A percentile compares a stretch with the other conserved stretches of the same genome.
Conservation (phyloP, 1,284 basidiomycete species). For the Exobasidium rhododendri region DNA sequence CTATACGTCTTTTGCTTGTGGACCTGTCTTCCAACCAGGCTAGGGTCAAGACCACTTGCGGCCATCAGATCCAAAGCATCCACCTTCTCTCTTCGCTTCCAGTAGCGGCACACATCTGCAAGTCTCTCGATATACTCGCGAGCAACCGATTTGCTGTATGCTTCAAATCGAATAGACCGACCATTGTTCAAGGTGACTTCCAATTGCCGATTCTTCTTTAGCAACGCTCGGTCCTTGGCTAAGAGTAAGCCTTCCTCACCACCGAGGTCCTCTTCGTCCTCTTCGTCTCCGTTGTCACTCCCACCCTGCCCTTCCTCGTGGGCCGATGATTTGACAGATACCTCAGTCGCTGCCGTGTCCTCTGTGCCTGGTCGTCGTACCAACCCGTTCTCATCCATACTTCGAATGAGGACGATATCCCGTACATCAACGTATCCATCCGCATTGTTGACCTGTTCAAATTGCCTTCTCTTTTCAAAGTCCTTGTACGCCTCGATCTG, state of each 20-base stretch:
- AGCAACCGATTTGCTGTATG: slow-evolving; percentile 59
- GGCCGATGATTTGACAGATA: too few species aligned
- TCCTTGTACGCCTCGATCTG: slow-evolving; percentile 39
- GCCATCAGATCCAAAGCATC: slow-evolving; percentile 78
- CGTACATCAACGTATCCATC: slow-evolving; percentile 69
- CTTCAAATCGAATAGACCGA: slow-evolving; percentile 68
- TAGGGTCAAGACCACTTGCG: slow-evolving; percentile 59
- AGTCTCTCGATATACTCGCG: slow-evolving; percentile 75
- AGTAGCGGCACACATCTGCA: slow-evolving; percentile 68
- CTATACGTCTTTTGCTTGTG: neutral
- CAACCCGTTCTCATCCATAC: slow-evolving; percentile 53
- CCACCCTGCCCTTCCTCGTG: neutral
- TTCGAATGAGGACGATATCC: slow-evolving; percentile 64
- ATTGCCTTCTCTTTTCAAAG: slow-evolving; percentile 60
- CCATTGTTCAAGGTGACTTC: slow-evolving; percentile 72
- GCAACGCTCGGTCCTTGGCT: slow-evolving; percentile 58
- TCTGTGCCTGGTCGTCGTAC: slow-evolving; percentile 25
- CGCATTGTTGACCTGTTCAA: slow-evolving; percentile 66
- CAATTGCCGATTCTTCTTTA: slow-evolving; percentile 69
- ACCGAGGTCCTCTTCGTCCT: slow-evolving; percentile 59
- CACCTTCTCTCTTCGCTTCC: slow-evolving; percentile 68
- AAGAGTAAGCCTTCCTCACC: slow-evolving; percentile 64
- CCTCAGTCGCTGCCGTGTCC: slow-evolving; percentile 56
- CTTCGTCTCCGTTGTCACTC: neutral
- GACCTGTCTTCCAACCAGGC: slow-evolving; percentile 40